Conservation (phyloP, 805 yeast species). For the Ogataea haglerorum region DNA sequence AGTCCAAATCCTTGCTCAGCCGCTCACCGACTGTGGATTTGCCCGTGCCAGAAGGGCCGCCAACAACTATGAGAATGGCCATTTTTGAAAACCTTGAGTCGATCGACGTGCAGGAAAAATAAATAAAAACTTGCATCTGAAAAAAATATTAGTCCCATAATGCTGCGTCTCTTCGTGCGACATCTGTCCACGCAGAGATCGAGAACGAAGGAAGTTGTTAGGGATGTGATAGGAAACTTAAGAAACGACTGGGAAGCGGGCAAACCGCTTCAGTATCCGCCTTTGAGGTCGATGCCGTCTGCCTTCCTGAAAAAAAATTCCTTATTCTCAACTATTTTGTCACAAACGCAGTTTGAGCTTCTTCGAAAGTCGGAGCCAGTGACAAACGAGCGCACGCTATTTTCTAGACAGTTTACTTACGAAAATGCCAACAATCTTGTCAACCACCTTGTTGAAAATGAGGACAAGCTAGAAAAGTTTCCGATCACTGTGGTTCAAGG, state of each 20-base stretch:
- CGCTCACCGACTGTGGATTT: constrained; percentile 72
- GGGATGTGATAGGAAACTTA: neutral
- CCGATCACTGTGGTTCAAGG: constrained; percentile 12
- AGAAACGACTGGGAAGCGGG: neutral
- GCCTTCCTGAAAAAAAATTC: constrained; percentile 9
- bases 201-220: neutral
- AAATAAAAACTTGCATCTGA: too few relatives aligned
- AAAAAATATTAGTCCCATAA: neutral
- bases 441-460: constrained; percentile 11
- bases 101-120: constrained; percentile 5
- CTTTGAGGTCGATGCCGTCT: constrained; percentile 8
- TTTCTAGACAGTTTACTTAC: constrained; percentile 9
- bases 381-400: neutral
- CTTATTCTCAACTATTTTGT: constrained; percentile 6
- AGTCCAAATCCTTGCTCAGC: constrained; percentile 42
- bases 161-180: constrained; percentile 3
- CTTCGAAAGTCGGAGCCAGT: constrained; percentile 1
- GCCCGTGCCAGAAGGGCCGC: constrained; percentile 97
- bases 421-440: constrained; percentile 11
- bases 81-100: neutral
- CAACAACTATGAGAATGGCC: constrained; percentile 48
- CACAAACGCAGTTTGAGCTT: constrained; percentile 8
- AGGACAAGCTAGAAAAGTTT: constrained; percentile 6
- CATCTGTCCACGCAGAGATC: neutral
- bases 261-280: constrained; percentile 6